Evolutionary conservation across 139 green algal species (phyloP), one percentile per base, ranked within the genome.

Genomic region (Penium margaritaceum): DNA sequence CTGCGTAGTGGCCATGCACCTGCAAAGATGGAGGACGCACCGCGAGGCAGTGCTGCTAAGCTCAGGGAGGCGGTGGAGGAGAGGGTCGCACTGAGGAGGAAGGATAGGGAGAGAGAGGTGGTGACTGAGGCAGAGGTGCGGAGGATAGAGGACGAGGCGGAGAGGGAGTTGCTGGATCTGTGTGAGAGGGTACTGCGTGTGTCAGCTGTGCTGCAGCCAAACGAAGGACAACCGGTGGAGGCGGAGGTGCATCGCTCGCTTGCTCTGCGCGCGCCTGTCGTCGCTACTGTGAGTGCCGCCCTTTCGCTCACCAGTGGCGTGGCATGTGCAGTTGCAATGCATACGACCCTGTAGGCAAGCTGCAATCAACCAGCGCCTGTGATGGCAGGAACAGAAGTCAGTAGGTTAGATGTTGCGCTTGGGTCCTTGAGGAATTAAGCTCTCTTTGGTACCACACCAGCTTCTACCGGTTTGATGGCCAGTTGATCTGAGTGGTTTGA

Each of bases 161-260:
- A 66, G 51, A 17, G 36, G 41, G n/a, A 44, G 66, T 14, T 74
- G 30, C 21, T 74, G 34, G 5, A 19, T 15, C n/a, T 74, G 19
- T 67, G 36, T 29, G 21, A n/a, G 32, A 17, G 34, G 12, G 51
- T 74, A 19, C 66, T 74, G 47, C 41, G 39, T 29, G 32, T 32
- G 21, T 35, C 66, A 5, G 27, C 66, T 3, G 17, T 15, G 43
- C n/a, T 74, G 43, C 66, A 74, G 43, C 41, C 41, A 15, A 37
- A 34, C n/a, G 32, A n/a, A 0, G 66, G 43, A 15, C 21, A 64
- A n/a, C 14, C 66, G 4, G 43, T 63, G 1, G 41, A 74, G 37
- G 66, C 66, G 5, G 66, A 74, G 37, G 34, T 63, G 21, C 66
- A 74, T 6, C 66, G 43, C 66, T 15, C 54, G 41, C 33, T 74